A percentile compares a stretch with the other conserved stretches of the same genome.
Conservation (phyloP, 225 moss, liverwort and hornwort species). For the Anthoceros angustus region DNA sequence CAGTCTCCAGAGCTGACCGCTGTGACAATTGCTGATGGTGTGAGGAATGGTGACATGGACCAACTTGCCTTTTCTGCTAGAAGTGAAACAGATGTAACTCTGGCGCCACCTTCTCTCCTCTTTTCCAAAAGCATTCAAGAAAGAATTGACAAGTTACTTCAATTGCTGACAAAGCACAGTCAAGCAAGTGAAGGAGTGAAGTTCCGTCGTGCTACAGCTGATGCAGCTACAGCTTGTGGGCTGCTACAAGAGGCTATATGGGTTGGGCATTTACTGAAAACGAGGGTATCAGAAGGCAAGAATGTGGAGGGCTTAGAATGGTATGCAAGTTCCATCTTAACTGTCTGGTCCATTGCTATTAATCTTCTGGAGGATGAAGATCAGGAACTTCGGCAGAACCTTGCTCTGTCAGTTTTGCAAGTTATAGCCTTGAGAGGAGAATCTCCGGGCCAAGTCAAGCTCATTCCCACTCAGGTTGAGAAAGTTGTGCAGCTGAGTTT, state of each 20-base stretch:
- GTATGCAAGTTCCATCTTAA: slow-evolving; percentile 49
- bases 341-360: slow-evolving; percentile 71
- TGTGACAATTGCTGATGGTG: not conserved
- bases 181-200: slow-evolving; percentile 63
- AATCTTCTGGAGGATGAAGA: slow-evolving; percentile 97
- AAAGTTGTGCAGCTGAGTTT: slow-evolving; percentile 78
- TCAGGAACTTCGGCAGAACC: slow-evolving; percentile 51
- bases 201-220: slow-evolving; percentile 71
- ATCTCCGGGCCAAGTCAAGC: slow-evolving; percentile 16
- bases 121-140: slow-evolving; percentile 11
- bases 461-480: slow-evolving; percentile 74
- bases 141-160: slow-evolving; percentile 42
- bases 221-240: slow-evolving; percentile 69
- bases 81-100: slow-evolving; percentile 5
- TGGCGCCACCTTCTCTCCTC: slow-evolving; percentile 13
- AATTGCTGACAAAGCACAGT: slow-evolving; percentile 41
- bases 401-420: slow-evolving; percentile 50
- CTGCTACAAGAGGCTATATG: slow-evolving; percentile 57
- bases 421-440: slow-evolving; percentile 37
- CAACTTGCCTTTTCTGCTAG: slow-evolving; percentile 12
- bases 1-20: no score
- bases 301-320: slow-evolving; percentile 29
- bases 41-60: not conserved
- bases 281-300: not conserved
- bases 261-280: slow-evolving; percentile 25